Evolutionary conservation across 1,139 yeast species (phyloP), one percentile per base, ranked within the genome.

Genomic region (Sugiyamaella grinbergsii): DNA sequence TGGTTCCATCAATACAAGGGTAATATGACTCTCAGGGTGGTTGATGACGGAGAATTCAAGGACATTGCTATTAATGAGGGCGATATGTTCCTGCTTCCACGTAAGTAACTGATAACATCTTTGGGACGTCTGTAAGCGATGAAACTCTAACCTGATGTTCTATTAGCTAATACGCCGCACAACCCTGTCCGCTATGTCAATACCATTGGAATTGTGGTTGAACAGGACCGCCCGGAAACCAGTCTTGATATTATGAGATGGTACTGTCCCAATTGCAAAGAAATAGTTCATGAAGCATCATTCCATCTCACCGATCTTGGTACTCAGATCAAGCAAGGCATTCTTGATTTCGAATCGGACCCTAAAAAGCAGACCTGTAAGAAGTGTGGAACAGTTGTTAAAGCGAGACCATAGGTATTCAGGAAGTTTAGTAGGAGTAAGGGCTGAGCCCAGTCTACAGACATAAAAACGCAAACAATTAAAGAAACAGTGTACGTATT

Each of bases 121-220:
- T n/a, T n/a, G n/a, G n/a, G n/a, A n/a, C n/a, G 26, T 11, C 32
- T 28, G 8, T 28, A 18, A 15, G n/a, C n/a, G n/a, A n/a, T n/a
- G n/a, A n/a, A n/a, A 18, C 11, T 11, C 20, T 23, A 15, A 7
- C 26, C 20, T 28, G n/a, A 26, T 26, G 29, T 8, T 8, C 46
- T 43, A 37, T 18, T 62, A 13, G 83, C 85, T 0, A 87, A 88
- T 64, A 78, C 80, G 2, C 98, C 98, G 1, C 97, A 91, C 66
- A 87, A 85, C 60, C 97, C 98, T 1, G 93, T 88, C 15, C 75
- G 98, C 59, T 91, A 80, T 66, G 85, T 83, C 7, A 74, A 90
- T 62, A 89, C 97, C 0, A 83, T 91, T 26, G 98, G 98, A 0
- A 73, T 91, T 44, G 98, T 91, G 5, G 87, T 91, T n/a, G 98